These are phyloP conservation scores for Golubevia pallescens DNA, from an alignment of 1,284 basidiomycete genomes.

Conservation along the genomic window DNA sequence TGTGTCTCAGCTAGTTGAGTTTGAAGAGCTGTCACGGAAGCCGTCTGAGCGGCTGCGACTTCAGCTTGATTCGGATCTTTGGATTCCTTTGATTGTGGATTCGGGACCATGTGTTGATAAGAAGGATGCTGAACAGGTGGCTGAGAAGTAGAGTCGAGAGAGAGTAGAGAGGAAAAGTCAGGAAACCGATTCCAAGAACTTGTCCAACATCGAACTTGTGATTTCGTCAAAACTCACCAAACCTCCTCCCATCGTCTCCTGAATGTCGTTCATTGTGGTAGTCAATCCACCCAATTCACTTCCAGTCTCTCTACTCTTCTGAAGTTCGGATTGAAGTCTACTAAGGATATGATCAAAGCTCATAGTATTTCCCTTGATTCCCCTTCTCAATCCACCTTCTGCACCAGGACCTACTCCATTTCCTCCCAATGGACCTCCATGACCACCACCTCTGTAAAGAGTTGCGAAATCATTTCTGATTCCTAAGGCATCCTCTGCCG, in stretches of 20 bases:
- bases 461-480: constrained; percentile 59
- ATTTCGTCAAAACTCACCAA: constrained; percentile 7
- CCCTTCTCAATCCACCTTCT: constrained; percentile 50
- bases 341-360: constrained; percentile 75
- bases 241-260: constrained; percentile 86
- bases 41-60: constrained; percentile 12
- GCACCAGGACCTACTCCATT: constrained; percentile 54
- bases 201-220: too few relatives aligned
- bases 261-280: constrained; percentile 85
- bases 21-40: constrained; percentile 70
- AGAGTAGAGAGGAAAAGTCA: constrained; percentile 66
- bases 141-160: constrained; percentile 64
- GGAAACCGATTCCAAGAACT: background rate
- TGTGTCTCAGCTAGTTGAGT: constrained; percentile 85
- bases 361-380: constrained; percentile 14
- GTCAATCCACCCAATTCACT: constrained; percentile 81
- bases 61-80: background rate
- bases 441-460: constrained; percentile 53
- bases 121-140: constrained; percentile 56
- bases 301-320: constrained; percentile 93
- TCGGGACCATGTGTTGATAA: constrained; percentile 55
- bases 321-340: constrained; percentile 82
- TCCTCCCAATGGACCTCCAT: constrained; percentile 46
- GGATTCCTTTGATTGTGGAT: constrained; percentile 13
- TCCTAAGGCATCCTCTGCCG: constrained; percentile 76